These are phyloP conservation scores for Colletotrichum lentis DNA, from an alignment of 2,329 filamentous ascomycete species.

Conservation along the genomic window DNA sequence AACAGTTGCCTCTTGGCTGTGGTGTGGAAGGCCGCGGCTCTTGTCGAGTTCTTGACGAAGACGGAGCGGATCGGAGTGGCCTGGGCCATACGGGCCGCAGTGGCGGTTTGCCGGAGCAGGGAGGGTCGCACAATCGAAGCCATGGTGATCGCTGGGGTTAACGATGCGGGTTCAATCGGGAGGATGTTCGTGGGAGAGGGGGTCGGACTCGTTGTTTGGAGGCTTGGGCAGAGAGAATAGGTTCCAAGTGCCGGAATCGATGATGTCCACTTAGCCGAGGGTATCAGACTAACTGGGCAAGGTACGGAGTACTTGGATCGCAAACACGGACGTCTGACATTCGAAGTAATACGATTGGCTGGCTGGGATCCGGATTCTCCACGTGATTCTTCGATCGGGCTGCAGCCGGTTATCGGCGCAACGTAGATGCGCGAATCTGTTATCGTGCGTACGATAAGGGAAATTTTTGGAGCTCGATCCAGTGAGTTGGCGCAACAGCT, in stretches of 20 bases:
- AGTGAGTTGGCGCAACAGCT: constrained; percentile 15
- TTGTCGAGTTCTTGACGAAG: constrained; percentile 50
- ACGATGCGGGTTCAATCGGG: constrained; percentile 35
- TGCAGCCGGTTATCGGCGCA: constrained; percentile 2
- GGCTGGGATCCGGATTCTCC: constrained; percentile 27
- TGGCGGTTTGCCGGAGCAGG: constrained; percentile 62
- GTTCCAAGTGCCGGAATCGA: constrained; percentile 36
- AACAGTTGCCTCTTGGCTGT: constrained; percentile 79
- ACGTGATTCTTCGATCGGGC: constrained; percentile 31
- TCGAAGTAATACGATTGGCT: constrained; percentile 56
- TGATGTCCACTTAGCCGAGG: constrained; percentile 58
- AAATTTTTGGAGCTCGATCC: constrained; percentile 37
- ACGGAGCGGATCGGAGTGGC: constrained; percentile 44
- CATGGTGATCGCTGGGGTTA: constrained; percentile 51
- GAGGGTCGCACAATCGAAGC: constrained; percentile 64
- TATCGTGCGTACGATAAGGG: constrained; percentile 32
- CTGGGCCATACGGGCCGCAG: constrained; percentile 51
- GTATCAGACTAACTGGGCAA: constrained; percentile 41
- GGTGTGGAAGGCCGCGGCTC: constrained; percentile 86
- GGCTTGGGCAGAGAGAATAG: constrained; percentile 31
- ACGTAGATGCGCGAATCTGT: constrained; percentile 14
- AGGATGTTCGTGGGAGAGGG: constrained; percentile 11
- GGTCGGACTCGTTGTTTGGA: constrained; percentile 22
- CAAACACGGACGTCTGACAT: constrained; percentile 44
- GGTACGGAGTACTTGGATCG: background rate